A percentile compares a stretch with the other conserved stretches of the same genome.
phyloP scores from a whole-genome alignment of 139 green algal species.

The Micractinium sp. region DNA sequence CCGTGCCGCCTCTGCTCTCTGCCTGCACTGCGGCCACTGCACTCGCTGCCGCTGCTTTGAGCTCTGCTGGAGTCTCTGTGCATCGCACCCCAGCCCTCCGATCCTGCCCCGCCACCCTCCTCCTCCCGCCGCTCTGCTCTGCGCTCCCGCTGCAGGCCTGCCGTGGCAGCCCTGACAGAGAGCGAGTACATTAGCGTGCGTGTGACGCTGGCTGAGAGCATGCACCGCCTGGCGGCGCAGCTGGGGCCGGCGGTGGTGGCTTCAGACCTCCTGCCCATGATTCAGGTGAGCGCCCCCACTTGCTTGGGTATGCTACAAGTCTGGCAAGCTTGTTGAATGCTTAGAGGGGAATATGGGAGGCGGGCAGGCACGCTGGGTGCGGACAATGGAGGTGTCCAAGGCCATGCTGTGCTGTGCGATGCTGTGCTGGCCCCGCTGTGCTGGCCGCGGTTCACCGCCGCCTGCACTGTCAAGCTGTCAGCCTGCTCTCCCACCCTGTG shows the following conservation, averaged over 20 bases:
- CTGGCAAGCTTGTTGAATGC: background rate
- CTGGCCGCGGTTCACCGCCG: no score
- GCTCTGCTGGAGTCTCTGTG: background rate
- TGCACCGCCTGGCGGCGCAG: slow-evolving; percentile 39
- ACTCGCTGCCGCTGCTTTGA: background rate
- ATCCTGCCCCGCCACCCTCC: background rate
- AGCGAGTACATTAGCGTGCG: background rate
- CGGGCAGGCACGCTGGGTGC: no score
- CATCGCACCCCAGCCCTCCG: background rate
- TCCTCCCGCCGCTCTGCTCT: background rate
- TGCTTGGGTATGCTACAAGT: background rate
- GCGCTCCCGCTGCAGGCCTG: background rate
- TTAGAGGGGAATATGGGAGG: background rate
- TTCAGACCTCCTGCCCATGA: slow-evolving; percentile 36
- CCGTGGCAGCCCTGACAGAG: background rate
- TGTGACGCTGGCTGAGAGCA: slow-evolving; percentile 36
- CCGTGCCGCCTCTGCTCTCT: background rate
- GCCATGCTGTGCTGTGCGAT: background rate
- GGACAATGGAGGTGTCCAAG: no score
- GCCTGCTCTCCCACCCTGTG: background rate
- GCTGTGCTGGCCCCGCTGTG: background rate
- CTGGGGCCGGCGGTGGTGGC: slow-evolving; percentile 23
- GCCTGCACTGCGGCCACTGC: background rate
- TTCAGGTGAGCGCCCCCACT: slow-evolving; percentile 10
- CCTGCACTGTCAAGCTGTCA: no score